phyloP scores from a whole-genome alignment of 257 asterid genomes.

The Lavandula angustifolia region DNA sequence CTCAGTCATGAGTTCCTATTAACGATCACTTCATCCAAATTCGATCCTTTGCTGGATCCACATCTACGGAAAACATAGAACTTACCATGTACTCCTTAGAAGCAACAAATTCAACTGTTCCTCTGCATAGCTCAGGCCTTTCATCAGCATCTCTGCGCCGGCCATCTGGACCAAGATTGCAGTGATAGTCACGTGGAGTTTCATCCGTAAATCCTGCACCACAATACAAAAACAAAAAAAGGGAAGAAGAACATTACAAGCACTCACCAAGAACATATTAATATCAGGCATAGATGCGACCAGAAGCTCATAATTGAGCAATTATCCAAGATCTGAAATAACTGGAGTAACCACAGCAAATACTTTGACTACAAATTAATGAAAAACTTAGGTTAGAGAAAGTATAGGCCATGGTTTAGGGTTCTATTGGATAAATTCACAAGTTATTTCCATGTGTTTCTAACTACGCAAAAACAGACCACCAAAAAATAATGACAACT shows the following conservation, averaged over 20 bases:
- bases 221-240: constrained; percentile 24
- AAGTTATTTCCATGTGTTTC: constrained; percentile 9
- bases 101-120: constrained; percentile 98
- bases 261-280: not conserved
- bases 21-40: constrained; percentile 24
- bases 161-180: constrained; percentile 99
- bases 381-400: constrained; percentile 21
- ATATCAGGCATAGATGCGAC: constrained; percentile 14
- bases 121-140: constrained; percentile 95
- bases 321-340: constrained; percentile 21
- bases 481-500: constrained; percentile 13
- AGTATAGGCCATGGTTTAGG: constrained; percentile 15
- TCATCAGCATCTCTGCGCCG: constrained; percentile 99
- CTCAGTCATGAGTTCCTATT: constrained; percentile 11
- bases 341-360: constrained; percentile 5
- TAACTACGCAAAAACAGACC: constrained; percentile 4
- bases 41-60: constrained; percentile 22
- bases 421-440: constrained; percentile 7
- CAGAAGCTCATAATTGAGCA: constrained; percentile 8
- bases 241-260: not conserved
- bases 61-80: constrained; percentile 30
- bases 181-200: constrained; percentile 96
- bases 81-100: constrained; percentile 90
- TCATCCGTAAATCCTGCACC: constrained; percentile 86
- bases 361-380: constrained; percentile 3